Conservation (phyloP, 2,329 filamentous ascomycete species). For the Colletotrichum camelliae region DNA sequence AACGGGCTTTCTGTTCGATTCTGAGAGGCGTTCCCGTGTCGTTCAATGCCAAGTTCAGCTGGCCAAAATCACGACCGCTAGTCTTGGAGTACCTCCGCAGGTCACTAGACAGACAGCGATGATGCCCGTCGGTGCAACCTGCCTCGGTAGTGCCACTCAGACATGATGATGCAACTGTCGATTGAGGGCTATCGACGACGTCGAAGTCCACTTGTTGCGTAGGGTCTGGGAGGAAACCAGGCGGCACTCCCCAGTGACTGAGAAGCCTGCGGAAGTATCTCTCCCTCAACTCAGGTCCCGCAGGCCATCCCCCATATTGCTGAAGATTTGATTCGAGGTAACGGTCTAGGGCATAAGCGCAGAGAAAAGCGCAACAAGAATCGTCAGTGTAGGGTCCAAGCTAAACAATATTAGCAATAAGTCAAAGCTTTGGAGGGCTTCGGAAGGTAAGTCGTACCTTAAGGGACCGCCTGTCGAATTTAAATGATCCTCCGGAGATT, state of each 20-base stretch:
- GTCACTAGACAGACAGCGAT: background rate
- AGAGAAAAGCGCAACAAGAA: background rate
- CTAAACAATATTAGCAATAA: background rate
- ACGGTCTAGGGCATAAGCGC: background rate
- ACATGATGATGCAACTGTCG: background rate
- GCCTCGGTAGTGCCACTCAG: background rate
- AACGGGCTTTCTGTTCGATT: background rate
- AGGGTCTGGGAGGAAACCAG: background rate
- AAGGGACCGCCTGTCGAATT: background rate
- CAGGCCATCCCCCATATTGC: background rate
- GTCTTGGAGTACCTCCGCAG: background rate
- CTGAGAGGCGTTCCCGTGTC: background rate
- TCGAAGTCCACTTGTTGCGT: background rate
- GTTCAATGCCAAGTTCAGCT: background rate
- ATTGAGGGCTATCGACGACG: background rate
- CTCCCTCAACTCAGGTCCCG: background rate
- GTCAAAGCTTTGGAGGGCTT: background rate
- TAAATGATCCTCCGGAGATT: background rate
- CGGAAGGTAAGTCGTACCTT: background rate
- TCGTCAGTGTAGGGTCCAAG: background rate
- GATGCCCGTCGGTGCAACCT: background rate
- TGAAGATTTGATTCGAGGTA: background rate
- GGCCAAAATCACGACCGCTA: background rate
- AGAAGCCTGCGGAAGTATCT: background rate
- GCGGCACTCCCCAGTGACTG: background rate